These are phyloP conservation scores for Laguncularia racemosa DNA, from an alignment of 345 rosid species.

Conservation along the genomic window DNA sequence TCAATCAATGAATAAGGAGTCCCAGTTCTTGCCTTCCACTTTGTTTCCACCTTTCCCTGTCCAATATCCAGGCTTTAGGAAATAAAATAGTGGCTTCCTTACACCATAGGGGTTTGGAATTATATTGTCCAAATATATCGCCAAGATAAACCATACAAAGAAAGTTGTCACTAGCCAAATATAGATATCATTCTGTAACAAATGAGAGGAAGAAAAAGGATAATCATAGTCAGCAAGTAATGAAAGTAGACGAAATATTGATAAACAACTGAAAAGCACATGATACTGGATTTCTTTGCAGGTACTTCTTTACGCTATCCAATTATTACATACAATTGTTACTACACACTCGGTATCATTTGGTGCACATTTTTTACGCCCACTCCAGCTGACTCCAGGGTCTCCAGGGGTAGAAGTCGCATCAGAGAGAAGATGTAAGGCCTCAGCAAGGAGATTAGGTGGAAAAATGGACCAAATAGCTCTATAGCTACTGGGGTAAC, in stretches of 20 bases:
- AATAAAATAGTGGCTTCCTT: conserved; percentile 67
- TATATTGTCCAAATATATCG: conserved; percentile 82
- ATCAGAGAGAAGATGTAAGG: conserved; percentile 41
- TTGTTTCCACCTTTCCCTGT: conserved; percentile 79
- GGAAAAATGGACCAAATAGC: conserved; percentile 77
- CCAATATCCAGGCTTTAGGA: conserved; percentile 79
- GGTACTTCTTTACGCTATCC: no score
- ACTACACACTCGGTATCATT: conserved; percentile 52
- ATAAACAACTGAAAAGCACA: background rate
- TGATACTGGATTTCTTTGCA: no score
- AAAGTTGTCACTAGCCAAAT: conserved; percentile 60
- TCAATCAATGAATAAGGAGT: conserved; percentile 7
- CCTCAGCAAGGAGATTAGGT: conserved; percentile 79
- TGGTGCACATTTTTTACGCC: conserved; percentile 45
- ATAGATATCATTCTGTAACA: conserved; percentile 69
- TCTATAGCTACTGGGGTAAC: conserved; percentile 18
- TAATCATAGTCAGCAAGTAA: background rate
- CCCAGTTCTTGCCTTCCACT: conserved; percentile 42
- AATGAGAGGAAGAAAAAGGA: conserved; percentile 7
- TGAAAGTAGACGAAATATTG: background rate
- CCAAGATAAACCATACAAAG: conserved; percentile 60
- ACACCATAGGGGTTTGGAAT: conserved; percentile 74
- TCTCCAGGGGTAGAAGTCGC: conserved; percentile 69
- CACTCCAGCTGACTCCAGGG: conserved; percentile 78
- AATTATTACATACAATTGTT: conserved; percentile 48